These are phyloP conservation scores for Erucastrum elatum DNA, from an alignment of 345 rosid genomes.

Conservation along the genomic window DNA sequence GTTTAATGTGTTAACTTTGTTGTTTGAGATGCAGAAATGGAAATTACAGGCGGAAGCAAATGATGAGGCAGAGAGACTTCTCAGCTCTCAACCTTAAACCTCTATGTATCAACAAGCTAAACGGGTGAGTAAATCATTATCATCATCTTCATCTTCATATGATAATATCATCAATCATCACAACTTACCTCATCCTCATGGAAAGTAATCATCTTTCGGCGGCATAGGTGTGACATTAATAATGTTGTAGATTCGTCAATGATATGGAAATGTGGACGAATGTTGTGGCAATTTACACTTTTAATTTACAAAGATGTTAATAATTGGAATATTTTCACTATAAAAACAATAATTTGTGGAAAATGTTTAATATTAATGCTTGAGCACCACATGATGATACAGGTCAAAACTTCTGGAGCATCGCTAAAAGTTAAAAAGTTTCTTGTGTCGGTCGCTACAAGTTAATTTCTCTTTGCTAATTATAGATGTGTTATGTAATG, in stretches of 20 bases:
- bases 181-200: neutral
- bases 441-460: conserved; percentile 30
- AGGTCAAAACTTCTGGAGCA: conserved; percentile 40
- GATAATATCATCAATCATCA: neutral
- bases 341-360: neutral
- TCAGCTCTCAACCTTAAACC: conserved; percentile 56
- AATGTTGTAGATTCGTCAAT: conserved; percentile 32
- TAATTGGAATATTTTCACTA: neutral
- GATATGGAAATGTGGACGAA: conserved; percentile 35
- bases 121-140: conserved; percentile 20
- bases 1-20: neutral
- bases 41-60: conserved; percentile 90
- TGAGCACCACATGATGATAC: conserved; percentile 26
- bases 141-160: neutral
- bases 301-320: neutral
- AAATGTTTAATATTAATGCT: neutral
- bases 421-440: conserved; percentile 32
- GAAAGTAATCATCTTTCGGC: conserved; percentile 34
- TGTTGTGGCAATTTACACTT: conserved; percentile 36
- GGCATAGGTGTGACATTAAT: conserved; percentile 27
- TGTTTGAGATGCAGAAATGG: conserved; percentile 63
- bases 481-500: conserved; percentile 18
- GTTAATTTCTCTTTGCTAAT: conserved; percentile 12
- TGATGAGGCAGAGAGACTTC: conserved; percentile 90
- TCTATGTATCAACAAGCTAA: conserved; percentile 25